Evolutionary conservation across 805 yeast genomes (phyloP), one percentile per base, ranked within the genome.

Genomic region (Yarrowia bubula): DNA sequence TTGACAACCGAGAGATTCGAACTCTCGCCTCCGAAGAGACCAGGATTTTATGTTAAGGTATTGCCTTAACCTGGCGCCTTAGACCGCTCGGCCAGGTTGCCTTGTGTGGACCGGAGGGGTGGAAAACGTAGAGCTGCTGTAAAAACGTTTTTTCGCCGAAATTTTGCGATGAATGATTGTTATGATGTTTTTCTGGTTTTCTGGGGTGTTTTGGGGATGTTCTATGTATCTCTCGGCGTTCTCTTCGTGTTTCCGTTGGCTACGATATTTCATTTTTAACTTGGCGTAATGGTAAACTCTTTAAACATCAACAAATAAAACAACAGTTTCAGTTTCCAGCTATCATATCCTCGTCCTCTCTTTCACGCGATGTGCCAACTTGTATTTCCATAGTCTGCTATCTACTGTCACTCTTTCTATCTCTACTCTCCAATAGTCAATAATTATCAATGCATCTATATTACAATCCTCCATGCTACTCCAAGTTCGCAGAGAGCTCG

Each of bases 401-500:
- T 22, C 28, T 22, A 22, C 28, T 22, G 3, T 5, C 5, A 22
- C 28, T 22, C 28, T 22, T 22, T 22, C 28, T 22, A 22, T 22
- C 28, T 22, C 28, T 22, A 22, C 28, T 22, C 28, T 22, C 28
- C 28, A 22, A 4, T 35, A 35, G 10, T 35, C 38, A 35, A 35
- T 35, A 35, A 38, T 38, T 38, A 10, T 14, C 42, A 37, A 51
- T 51, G 58, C 61, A 55, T 39, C 47, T 55, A 55, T 55, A 55
- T 39, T 55, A 50, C 58, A 50, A 33, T 57, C 67, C 14, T 22
- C 60, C 47, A 48, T 64, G 51, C 22, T 35, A 44, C 14, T 72
- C 73, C 22, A 71, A 44, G 44, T 70, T 68, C 14, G 73, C 70
- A 32, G 69, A 64, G 28, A 90, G 75, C 64, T 83, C 80, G 58